Percentiles rank a stretch among this genome's conserved stretches.
Conservation (phyloP, 2,329 filamentous ascomycete genomes). For the Orbilia blumenaviensis region DNA sequence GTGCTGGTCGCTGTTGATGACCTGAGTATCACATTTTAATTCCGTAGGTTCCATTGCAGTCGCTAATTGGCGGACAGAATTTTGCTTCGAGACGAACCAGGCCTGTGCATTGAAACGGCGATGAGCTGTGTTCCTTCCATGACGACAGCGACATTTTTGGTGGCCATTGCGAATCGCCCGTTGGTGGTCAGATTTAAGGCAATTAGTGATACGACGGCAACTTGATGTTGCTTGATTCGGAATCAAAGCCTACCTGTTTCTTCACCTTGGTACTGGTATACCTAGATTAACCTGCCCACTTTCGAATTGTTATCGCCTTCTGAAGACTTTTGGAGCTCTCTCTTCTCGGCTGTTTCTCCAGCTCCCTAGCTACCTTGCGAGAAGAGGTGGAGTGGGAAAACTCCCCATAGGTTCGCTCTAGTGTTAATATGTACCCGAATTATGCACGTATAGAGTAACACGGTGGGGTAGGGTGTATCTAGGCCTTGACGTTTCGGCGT, state of each 20-base stretch:
- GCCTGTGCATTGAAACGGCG: slow-evolving; percentile 5
- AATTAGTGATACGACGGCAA: neutral
- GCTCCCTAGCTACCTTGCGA: slow-evolving; percentile 13
- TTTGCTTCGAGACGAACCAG: slow-evolving; percentile 6
- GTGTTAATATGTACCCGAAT: slow-evolving; percentile 19
- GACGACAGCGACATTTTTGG: neutral
- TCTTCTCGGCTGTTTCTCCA: slow-evolving; percentile 13
- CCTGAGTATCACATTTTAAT: slow-evolving; percentile 29
- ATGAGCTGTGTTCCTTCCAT: slow-evolving; percentile 5
- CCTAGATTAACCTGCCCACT: neutral
- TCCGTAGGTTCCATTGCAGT: neutral
- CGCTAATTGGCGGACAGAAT: neutral
- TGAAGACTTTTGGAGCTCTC: slow-evolving; percentile 16
- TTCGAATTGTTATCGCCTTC: slow-evolving; percentile 9
- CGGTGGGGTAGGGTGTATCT: slow-evolving; percentile 15
- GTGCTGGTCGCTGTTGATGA: slow-evolving; percentile 19
- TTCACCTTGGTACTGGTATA: neutral
- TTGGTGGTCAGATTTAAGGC: slow-evolving; percentile 1
- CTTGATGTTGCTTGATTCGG: neutral
- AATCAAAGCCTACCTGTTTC: neutral
- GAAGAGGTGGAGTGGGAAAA: slow-evolving; percentile 25
- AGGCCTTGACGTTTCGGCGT: slow-evolving; percentile 37
- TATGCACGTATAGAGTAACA: slow-evolving; percentile 46
- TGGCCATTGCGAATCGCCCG: neutral
- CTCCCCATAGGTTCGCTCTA: slow-evolving; percentile 48